phyloP scores from a whole-genome alignment of 306 rosid species.

The Cucumis sativus region DNA sequence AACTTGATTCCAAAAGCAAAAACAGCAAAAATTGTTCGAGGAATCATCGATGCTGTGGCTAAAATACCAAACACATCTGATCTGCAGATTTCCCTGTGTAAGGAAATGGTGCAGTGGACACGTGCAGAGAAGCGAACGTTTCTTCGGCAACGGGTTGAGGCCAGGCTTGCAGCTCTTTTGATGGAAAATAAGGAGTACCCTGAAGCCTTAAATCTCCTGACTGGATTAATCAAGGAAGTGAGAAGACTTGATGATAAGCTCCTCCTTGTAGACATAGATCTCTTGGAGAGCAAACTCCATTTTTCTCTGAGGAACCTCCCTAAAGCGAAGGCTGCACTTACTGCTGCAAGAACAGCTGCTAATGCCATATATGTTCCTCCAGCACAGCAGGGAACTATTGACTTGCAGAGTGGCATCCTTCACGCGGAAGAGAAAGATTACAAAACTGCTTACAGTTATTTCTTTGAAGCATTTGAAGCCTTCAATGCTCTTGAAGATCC shows the following conservation, averaged over 20 bases:
- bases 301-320: constrained; percentile 91
- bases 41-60: constrained; percentile 73
- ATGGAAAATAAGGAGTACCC: constrained; percentile 86
- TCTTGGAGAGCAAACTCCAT: constrained; percentile 89
- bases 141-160: constrained; percentile 85
- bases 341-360: constrained; percentile 95
- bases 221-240: constrained; percentile 82
- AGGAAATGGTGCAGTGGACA: constrained; percentile 94
- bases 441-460: constrained; percentile 81
- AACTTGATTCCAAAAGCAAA: constrained; percentile 86
- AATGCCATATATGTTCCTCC: constrained; percentile 94
- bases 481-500: constrained; percentile 88
- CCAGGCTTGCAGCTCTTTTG: constrained; percentile 87
- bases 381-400: constrained; percentile 93
- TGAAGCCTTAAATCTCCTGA: constrained; percentile 72
- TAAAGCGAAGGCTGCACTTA: constrained; percentile 89
- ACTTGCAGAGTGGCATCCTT: constrained; percentile 91
- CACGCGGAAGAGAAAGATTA: constrained; percentile 95
- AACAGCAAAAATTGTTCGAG: constrained; percentile 89
- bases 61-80: constrained; percentile 80
- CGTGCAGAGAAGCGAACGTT: constrained; percentile 86
- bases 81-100: constrained; percentile 77
- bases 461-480: constrained; percentile 93
- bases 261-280: constrained; percentile 88
- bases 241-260: constrained; percentile 95